phyloP scores from a whole-genome alignment of 2,329 filamentous ascomycete species.

The Phaeophleospora eucalypticola region DNA sequence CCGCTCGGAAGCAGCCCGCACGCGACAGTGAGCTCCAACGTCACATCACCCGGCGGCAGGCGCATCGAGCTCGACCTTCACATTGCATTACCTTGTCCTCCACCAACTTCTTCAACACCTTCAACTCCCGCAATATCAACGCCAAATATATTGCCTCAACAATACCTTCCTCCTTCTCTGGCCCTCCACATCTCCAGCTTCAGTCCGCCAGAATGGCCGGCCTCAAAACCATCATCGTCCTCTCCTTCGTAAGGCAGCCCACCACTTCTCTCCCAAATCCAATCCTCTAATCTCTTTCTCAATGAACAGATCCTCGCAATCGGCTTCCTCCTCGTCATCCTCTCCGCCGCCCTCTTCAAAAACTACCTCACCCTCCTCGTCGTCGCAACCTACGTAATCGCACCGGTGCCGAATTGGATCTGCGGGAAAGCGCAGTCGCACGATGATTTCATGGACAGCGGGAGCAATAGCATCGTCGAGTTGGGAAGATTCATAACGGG shows the following conservation, averaged over 20 bases:
- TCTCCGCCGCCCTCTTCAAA: slow-evolving; percentile 91
- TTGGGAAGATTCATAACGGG: slow-evolving; percentile 92
- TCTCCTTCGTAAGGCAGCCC: slow-evolving; percentile 83
- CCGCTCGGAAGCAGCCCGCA: no score
- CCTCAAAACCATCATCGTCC: slow-evolving; percentile 97
- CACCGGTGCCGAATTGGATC: slow-evolving; percentile 95
- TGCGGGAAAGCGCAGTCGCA: slow-evolving; percentile 82
- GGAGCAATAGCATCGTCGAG: slow-evolving; percentile 80
- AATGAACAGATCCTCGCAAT: slow-evolving; percentile 76
- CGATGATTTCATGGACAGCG: slow-evolving; percentile 91
- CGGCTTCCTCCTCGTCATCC: slow-evolving; percentile 96
- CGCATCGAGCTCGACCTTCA: no score
- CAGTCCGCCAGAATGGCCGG: no score
- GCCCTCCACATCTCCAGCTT: slow-evolving; percentile 2
- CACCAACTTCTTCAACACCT: no score
- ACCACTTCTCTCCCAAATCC: neutral
- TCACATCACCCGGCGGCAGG: slow-evolving; percentile 2
- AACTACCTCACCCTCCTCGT: slow-evolving; percentile 94
- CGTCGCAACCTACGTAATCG: slow-evolving; percentile 90
- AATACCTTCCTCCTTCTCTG: neutral
- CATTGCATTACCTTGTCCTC: no score
- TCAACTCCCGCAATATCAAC: no score
- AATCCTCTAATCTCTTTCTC: slow-evolving; percentile 11
- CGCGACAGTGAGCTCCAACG: neutral
- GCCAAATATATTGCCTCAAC: no score